Evolutionary conservation across 371 early-diverging fungal species (phyloP), one percentile per base, ranked within the genome.

Genomic region (Mortierella sp.): DNA sequence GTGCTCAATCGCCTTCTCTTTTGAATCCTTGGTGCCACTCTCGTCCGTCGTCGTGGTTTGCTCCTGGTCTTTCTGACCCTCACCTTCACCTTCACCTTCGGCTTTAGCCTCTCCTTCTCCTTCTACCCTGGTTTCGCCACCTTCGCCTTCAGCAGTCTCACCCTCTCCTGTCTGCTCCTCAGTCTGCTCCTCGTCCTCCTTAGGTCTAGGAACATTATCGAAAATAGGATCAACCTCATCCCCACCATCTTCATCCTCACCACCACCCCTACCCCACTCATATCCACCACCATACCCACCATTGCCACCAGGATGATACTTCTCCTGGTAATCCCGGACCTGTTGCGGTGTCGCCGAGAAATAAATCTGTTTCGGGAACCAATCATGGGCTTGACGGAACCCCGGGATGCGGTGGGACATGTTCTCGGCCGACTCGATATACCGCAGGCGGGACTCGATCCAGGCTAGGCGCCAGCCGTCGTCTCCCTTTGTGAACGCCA

Each of bases 341-440:
- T 79, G 56, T 11, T 70, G 24, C 0, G 75, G 55, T 6, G 74
- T 74, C 3, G 71, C 79, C 6, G 79, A 74, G 56, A 74, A 79
- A 46, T 74, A 74, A 55, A 79, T 56, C 75, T 74, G 55, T 48
- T 68, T 70, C 0, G 79, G 79, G 74, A 79, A 79, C 79, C 79
- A 79, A 41, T 74, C 27, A 41, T 74, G 70, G 1, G 74, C 16
- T 32, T 63, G 68, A 8, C 79, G 74, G 70, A 76, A 76, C 11
- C 77, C 77, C 0, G 77, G 72, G 46, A 77, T 77, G 8, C 51
- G 24, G 35, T 56, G 24, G 35, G 77, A 56, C 51, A 77, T 41
- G 41, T 77, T 77, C 41, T 77, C 77, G 27, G 72, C 77, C n/a
- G 44, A 21, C 29, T 77, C 77, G 27, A 77, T 60, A 51, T 58